Evolutionary conservation across 176 grass and related monocot species (phyloP).

Genomic region (Triticum monococcum): DNA sequence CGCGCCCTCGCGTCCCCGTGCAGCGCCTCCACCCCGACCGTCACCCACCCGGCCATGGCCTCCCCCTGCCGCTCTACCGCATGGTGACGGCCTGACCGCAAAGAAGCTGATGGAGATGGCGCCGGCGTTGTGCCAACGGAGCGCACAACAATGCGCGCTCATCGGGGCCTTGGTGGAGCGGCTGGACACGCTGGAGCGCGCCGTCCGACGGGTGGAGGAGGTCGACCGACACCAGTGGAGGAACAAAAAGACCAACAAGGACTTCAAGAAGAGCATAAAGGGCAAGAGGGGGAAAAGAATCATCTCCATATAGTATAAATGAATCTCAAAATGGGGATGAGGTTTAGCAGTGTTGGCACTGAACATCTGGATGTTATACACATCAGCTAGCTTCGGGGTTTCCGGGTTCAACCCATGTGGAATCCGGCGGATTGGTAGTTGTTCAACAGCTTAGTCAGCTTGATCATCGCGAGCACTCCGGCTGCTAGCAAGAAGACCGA

Average conservation of each 20-base stretch:
- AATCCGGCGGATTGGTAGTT: slow-evolving; percentile 75
- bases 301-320: slow-evolving; percentile 39
- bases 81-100: not conserved
- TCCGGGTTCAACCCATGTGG: slow-evolving; percentile 66
- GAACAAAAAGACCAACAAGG: not conserved
- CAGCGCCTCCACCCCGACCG: slow-evolving; percentile 6
- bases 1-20: not conserved
- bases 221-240: not conserved
- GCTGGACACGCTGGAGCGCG: slow-evolving; percentile 49
- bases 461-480: slow-evolving; percentile 68
- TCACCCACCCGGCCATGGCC: slow-evolving; percentile 30
- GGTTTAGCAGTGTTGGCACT: not conserved
- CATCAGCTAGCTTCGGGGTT: not conserved
- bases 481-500: slow-evolving; percentile 70
- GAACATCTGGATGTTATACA: not conserved
- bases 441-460: slow-evolving; percentile 75
- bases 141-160: slow-evolving; percentile 1
- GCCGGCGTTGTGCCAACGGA: slow-evolving; percentile 53
- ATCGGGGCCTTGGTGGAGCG: slow-evolving; percentile 46
- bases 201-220: slow-evolving; percentile 50
- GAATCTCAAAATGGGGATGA: slow-evolving; percentile 30
- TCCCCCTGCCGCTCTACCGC: slow-evolving; percentile 35
- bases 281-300: slow-evolving; percentile 30
- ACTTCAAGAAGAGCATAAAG: not conserved
- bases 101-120: slow-evolving; percentile 57